A percentile compares a stretch with the other conserved stretches of the same genome.
Evolutionary conservation across 192 early-diverging fungal genomes (phyloP).

Genomic region (Umbelopsis sp.): DNA sequence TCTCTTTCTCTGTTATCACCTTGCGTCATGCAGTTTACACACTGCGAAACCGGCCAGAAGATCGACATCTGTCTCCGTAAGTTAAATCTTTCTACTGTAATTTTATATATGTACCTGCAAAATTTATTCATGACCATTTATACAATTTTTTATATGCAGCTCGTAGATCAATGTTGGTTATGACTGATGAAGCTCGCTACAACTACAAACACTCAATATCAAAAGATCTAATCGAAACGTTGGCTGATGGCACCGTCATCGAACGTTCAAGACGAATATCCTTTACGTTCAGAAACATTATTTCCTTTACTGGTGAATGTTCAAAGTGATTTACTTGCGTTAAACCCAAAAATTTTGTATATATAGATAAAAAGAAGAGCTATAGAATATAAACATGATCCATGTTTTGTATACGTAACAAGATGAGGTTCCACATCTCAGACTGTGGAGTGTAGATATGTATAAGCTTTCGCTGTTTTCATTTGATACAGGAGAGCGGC

Average conservation of each 20-base stretch:
- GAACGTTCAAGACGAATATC: slow-evolving; percentile 64
- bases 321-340: background rate
- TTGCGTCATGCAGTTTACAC: slow-evolving; percentile 68
- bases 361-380: background rate
- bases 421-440: too few species aligned
- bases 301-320: slow-evolving; percentile 21
- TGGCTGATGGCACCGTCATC: slow-evolving; percentile 43
- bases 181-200: slow-evolving; percentile 58
- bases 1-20: slow-evolving; percentile 63
- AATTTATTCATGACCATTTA: background rate
- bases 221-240: slow-evolving; percentile 55
- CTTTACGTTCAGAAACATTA: slow-evolving; percentile 54
- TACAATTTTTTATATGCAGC: slow-evolving; percentile 33
- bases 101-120: background rate
- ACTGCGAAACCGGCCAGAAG: slow-evolving; percentile 28
- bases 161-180: slow-evolving; percentile 59
- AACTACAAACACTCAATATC: slow-evolving; percentile 69
- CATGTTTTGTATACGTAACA: too few species aligned
- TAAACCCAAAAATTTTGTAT: background rate
- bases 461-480: background rate
- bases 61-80: slow-evolving; percentile 47
- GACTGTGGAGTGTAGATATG: too few species aligned
- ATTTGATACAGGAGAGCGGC: background rate
- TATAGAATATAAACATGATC: background rate
- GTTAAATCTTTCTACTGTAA: background rate